Percentiles rank a stretch among this genome's conserved stretches.
Conservation (phyloP, 148 eudicot species). For the Fallopia convolvulus region DNA sequence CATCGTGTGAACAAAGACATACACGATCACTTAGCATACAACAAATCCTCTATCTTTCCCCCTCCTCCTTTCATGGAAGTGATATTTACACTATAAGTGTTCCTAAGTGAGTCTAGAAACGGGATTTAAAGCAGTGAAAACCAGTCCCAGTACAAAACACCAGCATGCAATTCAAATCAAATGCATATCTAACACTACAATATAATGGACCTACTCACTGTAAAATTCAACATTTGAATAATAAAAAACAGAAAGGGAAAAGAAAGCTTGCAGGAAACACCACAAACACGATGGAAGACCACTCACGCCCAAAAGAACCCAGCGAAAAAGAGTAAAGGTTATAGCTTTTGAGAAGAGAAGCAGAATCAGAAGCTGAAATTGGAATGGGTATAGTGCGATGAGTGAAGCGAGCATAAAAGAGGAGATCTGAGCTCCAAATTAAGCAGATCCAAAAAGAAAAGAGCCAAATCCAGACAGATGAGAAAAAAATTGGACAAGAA, state of each 20-base stretch:
- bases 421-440: not conserved
- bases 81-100: no score
- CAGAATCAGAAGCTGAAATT: not conserved
- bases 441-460: slow-evolving; percentile 2
- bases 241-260: not conserved
- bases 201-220: not conserved
- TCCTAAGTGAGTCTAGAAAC: no score
- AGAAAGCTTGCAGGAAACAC: not conserved
- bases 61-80: no score
- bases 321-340: not conserved
- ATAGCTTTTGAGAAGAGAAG: not conserved
- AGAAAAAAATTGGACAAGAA: not conserved
- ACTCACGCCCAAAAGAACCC: not conserved
- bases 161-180: not conserved
- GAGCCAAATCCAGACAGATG: not conserved
- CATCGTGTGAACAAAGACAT: no score
- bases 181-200: not conserved
- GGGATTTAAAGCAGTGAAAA: no score
- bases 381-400: not conserved
- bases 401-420: not conserved
- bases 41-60: not conserved
- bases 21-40: no score
- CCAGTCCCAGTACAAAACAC: not conserved
- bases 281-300: not conserved
- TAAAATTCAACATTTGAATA: not conserved